Percentiles rank a stretch among this genome's conserved stretches.
Evolutionary conservation across 108 stramenopile genomes (phyloP).

Genomic region (Cyclotella atomus): DNA sequence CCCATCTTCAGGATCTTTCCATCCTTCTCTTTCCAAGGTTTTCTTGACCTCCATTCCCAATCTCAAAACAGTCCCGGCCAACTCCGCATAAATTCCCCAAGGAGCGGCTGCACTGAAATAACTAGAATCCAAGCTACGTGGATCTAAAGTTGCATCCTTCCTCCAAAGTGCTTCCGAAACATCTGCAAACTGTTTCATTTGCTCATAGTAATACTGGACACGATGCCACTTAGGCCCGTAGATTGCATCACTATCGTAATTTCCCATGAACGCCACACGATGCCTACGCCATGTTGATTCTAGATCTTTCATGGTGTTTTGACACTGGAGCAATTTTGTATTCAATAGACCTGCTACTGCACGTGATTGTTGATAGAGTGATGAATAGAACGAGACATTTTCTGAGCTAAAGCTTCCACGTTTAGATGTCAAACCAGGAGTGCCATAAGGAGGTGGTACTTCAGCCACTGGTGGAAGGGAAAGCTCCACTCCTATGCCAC

Average conservation of each 20-base stretch:
- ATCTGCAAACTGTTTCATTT: conserved; percentile 26
- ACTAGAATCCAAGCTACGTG: conserved; percentile 2
- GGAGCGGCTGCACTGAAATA: conserved; percentile 35
- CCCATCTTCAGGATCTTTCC: conserved; percentile 8
- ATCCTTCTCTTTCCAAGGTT: not conserved
- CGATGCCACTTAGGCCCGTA: conserved; percentile 41
- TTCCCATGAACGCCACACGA: conserved; percentile 40
- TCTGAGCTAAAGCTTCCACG: conserved; percentile 7
- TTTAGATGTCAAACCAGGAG: conserved; percentile 14
- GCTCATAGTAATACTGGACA: conserved; percentile 14
- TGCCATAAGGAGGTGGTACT: not conserved
- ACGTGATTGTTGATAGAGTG: conserved; percentile 67
- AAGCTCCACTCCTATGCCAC: conserved; percentile 42
- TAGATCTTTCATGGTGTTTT: conserved; percentile 25
- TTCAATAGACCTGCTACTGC: conserved; percentile 75
- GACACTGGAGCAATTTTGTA: conserved; percentile 53
- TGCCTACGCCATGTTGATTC: conserved; percentile 74
- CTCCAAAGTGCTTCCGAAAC: conserved; percentile 34
- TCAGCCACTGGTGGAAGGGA: conserved; percentile 3
- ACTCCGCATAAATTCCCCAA: conserved; percentile 66
- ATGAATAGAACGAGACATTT: conserved; percentile 10
- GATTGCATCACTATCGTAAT: not conserved
- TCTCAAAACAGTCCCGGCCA: conserved; percentile 68
- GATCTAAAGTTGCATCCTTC: conserved; percentile 6
- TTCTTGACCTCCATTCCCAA: conserved; percentile 50